These are phyloP conservation scores for Ustilago bromivora DNA, from an alignment of 1,284 basidiomycete species.

Conservation along the genomic window DNA sequence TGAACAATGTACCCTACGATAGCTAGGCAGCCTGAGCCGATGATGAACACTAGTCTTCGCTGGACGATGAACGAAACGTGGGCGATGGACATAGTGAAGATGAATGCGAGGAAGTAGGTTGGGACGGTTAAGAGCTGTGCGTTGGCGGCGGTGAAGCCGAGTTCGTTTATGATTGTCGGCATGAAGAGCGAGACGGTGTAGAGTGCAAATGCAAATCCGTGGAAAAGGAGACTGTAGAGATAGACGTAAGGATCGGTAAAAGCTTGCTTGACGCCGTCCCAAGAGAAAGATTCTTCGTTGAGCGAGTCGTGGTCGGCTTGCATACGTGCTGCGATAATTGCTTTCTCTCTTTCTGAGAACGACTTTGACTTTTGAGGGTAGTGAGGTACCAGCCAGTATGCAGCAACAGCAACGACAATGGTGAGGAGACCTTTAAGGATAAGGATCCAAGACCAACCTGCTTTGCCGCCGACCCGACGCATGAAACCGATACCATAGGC, in stretches of 20 bases:
- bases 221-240: slow-evolving; percentile 77
- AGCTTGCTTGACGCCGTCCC: slow-evolving; percentile 71
- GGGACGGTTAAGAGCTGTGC: slow-evolving; percentile 78
- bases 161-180: slow-evolving; percentile 74
- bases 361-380: slow-evolving; percentile 75
- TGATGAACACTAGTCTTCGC: slow-evolving; percentile 74
- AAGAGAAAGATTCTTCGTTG: slow-evolving; percentile 69
- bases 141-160: slow-evolving; percentile 76
- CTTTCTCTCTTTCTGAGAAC: slow-evolving; percentile 74
- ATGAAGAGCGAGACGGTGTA: slow-evolving; percentile 60
- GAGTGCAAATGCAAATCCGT: slow-evolving; percentile 74
- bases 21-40: slow-evolving; percentile 73
- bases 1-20: slow-evolving; percentile 79
- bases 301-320: slow-evolving; percentile 75
- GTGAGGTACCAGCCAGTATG: slow-evolving; percentile 75
- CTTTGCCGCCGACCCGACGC: slow-evolving; percentile 74
- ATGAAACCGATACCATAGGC: slow-evolving; percentile 76
- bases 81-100: slow-evolving; percentile 71
- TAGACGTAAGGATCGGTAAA: slow-evolving; percentile 76
- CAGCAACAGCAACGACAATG: slow-evolving; percentile 72
- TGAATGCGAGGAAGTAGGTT: slow-evolving; percentile 73
- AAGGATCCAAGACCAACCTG: slow-evolving; percentile 73
- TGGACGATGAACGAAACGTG: slow-evolving; percentile 71
- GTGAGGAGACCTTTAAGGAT: slow-evolving; percentile 76
- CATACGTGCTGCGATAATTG: slow-evolving; percentile 73